Evolutionary conservation across 345 rosid species (phyloP), one percentile per base, ranked within the genome.

Genomic region (Laguncularia racemosa): DNA sequence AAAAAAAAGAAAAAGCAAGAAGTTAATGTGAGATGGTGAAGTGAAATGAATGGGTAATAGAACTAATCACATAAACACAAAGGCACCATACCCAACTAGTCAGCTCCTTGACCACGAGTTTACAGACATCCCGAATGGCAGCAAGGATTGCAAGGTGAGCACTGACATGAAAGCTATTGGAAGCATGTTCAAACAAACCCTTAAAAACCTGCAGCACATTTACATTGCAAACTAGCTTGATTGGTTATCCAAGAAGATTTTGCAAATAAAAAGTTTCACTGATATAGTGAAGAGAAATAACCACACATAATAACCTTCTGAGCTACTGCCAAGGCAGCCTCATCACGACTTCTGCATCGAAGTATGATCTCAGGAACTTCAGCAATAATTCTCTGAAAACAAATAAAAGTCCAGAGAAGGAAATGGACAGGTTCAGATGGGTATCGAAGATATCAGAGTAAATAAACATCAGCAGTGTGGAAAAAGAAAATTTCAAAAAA

Each of bases 361-460:
- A 89, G 89, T 69, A 93, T 85, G 60, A 93, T 89, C 65, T 93
- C 97, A 72, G 97, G 96, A 73, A 93, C 95, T 74, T 87, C 97
- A 46, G 95, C 68, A 71, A 87, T 70, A 48, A 89, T 63, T 26
- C 84, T 95, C 99, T 93, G 78, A 20, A 70, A 67, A 67, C 14
- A 50, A 38, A 23, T 17, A 21, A 3, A 46, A 46, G 47, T 33
- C 26, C 28, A 23, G 16, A 9, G 21, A 38, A 5, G 7, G 17
- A 6, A 33, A 4, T 33, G 9, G 40, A 33, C 11, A 5, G 2
- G 9, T 33, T 33, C 40, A 33, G 40, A 33, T 33, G 40, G 11
- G 40, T 33, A 33, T 33, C 9, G 40, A 33, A 9, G 10, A 33
- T 33, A 33, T 33, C 5, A 6, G 40, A 0, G 6, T 33, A 33